Base-by-base conservation (phyloP, 331 rosid genomes). In the Malus hybrid region DNA sequence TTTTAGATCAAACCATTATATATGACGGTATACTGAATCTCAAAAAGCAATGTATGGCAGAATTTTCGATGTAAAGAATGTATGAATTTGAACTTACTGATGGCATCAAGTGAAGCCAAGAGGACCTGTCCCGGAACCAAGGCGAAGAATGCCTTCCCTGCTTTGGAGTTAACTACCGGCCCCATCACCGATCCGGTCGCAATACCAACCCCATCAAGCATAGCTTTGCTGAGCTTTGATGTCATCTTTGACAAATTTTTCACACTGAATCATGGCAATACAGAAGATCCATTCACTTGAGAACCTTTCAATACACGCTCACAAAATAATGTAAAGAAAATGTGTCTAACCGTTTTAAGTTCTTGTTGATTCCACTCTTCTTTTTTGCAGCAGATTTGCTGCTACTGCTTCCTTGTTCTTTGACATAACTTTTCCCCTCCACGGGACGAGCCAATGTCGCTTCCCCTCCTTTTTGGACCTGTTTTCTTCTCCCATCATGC, bases 401-500 rank as follows among this genome's bases (percentile, higher is more conserved):
- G 60, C 76, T 76, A 57, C 39, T 22, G 5, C 80, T 81, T 60
- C 80, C 84, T 78, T 76, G 64, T 65, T 67, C 76, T 69, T 36
- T 62, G 20, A 22, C 75, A 60, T 71, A 82, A 69, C 69, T 80
- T 81, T 70, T 82, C 60, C 31, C 80, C 54, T 75, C 83, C 59
- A 67, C 81, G 34, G 82, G 65, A 70, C 78, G 33, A 73, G 80
- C 78, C 50, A 93, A 80, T 79, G 93, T 91, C 70, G 68, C 80
- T 82, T 91, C 93, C 55, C 98, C 98, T 87, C 97, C 98, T 78
- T 88, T 93, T 12, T 91, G 87, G 2, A 91, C 88, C 98, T 93
- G 90, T 59, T 76, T 60, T 15, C 29, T 18, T 72, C 44, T 13
- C 74, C 59, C 18, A 28, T 39, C 67, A 55, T 6, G 18, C 6